A percentile compares a stretch with the other conserved stretches of the same genome.
These are phyloP conservation scores for Raffaelea arxii DNA, from an alignment of 2,329 filamentous ascomycete species.

Conservation along the genomic window DNA sequence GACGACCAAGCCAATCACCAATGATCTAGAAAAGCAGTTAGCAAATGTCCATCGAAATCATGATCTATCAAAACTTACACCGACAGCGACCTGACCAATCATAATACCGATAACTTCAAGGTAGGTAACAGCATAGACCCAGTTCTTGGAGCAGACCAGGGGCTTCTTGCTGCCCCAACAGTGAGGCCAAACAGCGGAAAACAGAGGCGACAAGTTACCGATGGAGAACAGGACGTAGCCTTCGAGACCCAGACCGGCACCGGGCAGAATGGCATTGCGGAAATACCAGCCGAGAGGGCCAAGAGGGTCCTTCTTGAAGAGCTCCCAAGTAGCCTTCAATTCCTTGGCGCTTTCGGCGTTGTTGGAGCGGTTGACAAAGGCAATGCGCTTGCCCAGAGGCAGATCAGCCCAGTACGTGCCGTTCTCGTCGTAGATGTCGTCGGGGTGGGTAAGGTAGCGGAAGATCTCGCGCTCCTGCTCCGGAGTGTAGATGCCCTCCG, in stretches of 20 bases:
- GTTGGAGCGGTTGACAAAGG: constrained; percentile 70
- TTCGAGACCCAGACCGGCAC: constrained; percentile 85
- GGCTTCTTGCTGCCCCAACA: constrained; percentile 57
- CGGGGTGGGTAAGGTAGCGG: constrained; percentile 70
- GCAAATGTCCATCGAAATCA: background rate
- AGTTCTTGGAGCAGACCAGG: constrained; percentile 63
- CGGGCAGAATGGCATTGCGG: constrained; percentile 82
- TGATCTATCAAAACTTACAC: constrained; percentile 38
- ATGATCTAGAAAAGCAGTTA: constrained; percentile 31
- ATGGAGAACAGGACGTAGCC: constrained; percentile 97
- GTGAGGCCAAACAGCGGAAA: constrained; percentile 60
- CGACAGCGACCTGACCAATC: constrained; percentile 80
- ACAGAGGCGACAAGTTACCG: constrained; percentile 79
- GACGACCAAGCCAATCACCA: constrained; percentile 71
- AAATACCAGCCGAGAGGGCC: constrained; percentile 81
- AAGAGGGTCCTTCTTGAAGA: constrained; percentile 81
- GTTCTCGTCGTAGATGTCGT: constrained; percentile 74
- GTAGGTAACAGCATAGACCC: constrained; percentile 78
- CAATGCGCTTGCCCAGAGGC: constrained; percentile 55
- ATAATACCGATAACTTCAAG: constrained; percentile 94
- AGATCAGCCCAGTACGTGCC: constrained; percentile 93
- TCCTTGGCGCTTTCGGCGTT: constrained; percentile 60
- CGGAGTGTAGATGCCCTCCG: constrained; percentile 27
- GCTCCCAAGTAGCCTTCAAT: constrained; percentile 54
- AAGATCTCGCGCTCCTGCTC: constrained; percentile 55